Evolutionary conservation across 495 filamentous ascomycete species (phyloP).

Genomic region (Bryoglossum gracile): DNA sequence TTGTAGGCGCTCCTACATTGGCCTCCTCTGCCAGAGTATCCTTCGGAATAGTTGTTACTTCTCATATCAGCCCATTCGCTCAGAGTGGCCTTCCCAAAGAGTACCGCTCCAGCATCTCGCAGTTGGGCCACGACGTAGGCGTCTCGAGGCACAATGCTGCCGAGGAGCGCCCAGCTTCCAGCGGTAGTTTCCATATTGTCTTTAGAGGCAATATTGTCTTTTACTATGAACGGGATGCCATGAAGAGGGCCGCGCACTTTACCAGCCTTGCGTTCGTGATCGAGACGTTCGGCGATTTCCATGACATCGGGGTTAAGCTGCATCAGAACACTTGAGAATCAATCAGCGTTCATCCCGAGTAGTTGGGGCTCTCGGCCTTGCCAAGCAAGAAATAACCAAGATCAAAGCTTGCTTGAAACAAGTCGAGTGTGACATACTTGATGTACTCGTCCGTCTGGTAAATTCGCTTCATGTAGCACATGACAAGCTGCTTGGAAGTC

Average conservation of each 20-base stretch:
- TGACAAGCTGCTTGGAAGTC: constrained; percentile 16
- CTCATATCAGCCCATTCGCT: constrained; percentile 73
- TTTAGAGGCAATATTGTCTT: constrained; percentile 64
- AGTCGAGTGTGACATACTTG: constrained; percentile 6
- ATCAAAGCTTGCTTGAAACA: neutral
- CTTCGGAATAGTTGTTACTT: constrained; percentile 62
- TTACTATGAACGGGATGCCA: constrained; percentile 62
- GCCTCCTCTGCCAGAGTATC: constrained; percentile 58
- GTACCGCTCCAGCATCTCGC: constrained; percentile 56
- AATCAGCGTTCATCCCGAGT: neutral
- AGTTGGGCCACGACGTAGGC: constrained; percentile 53
- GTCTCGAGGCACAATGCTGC: constrained; percentile 58
- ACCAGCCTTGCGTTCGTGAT: constrained; percentile 43
- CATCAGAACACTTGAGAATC: constrained; percentile 34
- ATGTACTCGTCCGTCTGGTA: constrained; percentile 22
- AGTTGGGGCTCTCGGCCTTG: too few relatives aligned
- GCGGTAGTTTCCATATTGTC: constrained; percentile 64
- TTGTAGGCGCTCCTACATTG: constrained; percentile 62
- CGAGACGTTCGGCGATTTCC: constrained; percentile 42
- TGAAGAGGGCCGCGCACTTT: constrained; percentile 45
- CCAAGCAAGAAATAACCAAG: too few relatives aligned
- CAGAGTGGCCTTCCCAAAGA: constrained; percentile 62
- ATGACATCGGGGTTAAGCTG: constrained; percentile 53
- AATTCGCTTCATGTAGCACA: constrained; percentile 22
- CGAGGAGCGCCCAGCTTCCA: constrained; percentile 45